Conservation (phyloP, 371 early-diverging fungal genomes). For the Nematocida major region DNA sequence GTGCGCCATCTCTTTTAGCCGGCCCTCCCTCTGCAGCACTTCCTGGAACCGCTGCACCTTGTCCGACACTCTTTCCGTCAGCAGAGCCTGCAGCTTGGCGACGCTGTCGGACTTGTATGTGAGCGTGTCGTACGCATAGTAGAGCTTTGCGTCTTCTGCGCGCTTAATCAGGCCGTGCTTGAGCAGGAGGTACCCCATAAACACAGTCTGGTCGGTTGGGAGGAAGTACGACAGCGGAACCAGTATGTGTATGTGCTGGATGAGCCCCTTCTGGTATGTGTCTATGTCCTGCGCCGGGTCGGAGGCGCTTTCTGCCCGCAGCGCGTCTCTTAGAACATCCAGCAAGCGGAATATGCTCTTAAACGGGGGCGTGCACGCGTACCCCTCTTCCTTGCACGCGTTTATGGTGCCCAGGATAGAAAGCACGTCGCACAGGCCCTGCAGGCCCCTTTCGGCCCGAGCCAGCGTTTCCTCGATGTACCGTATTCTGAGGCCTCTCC, state of each 20-base stretch:
- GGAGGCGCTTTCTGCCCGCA: not conserved
- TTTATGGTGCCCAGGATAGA: not conserved
- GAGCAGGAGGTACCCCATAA: constrained; percentile 1
- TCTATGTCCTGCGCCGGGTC: not conserved
- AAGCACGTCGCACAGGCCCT: not conserved
- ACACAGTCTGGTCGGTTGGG: not conserved
- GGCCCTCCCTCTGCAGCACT: not conserved
- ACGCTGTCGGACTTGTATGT: not conserved
- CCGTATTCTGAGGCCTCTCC: no score
- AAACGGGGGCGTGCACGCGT: not conserved
- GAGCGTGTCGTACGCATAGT: not conserved
- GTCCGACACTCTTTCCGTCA: not conserved
- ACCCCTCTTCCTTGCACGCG: not conserved
- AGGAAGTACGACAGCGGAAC: not conserved
- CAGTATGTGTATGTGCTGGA: not conserved
- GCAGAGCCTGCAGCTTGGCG: not conserved
- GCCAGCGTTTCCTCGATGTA: not conserved
- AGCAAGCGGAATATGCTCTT: not conserved
- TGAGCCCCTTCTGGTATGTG: not conserved
- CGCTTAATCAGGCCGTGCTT: not conserved
- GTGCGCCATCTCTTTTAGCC: not conserved
- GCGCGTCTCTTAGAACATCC: not conserved
- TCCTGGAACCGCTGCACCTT: not conserved
- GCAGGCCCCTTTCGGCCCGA: not conserved
- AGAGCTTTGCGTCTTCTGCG: not conserved